These are phyloP conservation scores for Suillus variegatus DNA, from an alignment of 768 basidiomycete genomes.

Conservation along the genomic window DNA sequence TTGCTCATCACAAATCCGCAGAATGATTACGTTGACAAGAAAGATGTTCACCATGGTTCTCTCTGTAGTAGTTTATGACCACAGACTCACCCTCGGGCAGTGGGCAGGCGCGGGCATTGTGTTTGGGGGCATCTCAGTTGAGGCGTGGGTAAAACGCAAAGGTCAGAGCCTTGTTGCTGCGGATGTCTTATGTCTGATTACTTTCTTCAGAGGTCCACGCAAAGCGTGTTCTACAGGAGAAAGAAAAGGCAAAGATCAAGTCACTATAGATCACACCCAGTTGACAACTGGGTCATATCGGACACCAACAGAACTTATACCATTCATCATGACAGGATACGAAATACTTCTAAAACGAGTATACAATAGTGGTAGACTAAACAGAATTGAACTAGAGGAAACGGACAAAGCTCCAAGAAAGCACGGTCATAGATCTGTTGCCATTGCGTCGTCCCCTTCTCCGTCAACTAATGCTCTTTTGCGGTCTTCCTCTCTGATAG, in stretches of 20 bases:
- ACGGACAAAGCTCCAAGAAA: neutral
- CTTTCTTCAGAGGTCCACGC: conserved; percentile 67
- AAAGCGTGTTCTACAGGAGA: conserved; percentile 78
- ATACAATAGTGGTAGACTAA: conserved; percentile 3
- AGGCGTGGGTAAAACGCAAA: conserved; percentile 89
- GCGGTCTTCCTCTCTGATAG: conserved; percentile 41
- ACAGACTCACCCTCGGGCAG: conserved; percentile 80
- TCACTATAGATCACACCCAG: conserved; percentile 50
- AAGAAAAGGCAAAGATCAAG: conserved; percentile 83
- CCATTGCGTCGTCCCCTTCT: conserved; percentile 36
- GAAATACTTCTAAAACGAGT: conserved; percentile 2
- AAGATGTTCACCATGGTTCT: conserved; percentile 98
- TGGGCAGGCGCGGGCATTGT: conserved; percentile 93
- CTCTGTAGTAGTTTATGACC: conserved; percentile 90
- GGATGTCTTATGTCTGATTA: conserved; percentile 11
- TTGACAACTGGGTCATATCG: neutral
- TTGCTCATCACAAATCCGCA: conserved; percentile 30
- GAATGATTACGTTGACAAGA: conserved; percentile 93
- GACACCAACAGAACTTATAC: neutral
- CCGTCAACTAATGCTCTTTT: conserved; percentile 42
- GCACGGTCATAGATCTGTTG: conserved; percentile 24
- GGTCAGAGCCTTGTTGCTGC: conserved; percentile 43
- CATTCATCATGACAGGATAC: neutral
- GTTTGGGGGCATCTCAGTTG: conserved; percentile 93
- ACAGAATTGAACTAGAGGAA: neutral